Evolutionary conservation across 441 rosid genomes (phyloP).

Genomic region (Oxalis stricta): DNA sequence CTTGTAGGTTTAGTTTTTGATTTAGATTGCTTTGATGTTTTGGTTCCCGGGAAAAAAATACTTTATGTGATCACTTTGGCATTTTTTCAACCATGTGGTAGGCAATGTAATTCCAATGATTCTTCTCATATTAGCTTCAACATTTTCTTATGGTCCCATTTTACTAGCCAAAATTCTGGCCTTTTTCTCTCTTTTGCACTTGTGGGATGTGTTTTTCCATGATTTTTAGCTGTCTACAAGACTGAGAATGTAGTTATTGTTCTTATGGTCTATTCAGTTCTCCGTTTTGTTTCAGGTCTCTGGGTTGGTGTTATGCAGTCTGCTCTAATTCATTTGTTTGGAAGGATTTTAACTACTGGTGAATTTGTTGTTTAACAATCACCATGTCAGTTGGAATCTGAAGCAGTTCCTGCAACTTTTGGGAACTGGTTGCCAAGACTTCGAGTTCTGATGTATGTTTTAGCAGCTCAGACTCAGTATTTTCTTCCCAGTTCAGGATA

Average conservation of each 20-base stretch:
- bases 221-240: no score
- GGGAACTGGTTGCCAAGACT: constrained; percentile 22
- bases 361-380: constrained; percentile 6
- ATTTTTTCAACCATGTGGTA: no score
- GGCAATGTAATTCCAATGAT: no score
- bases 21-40: no score
- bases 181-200: no score
- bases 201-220: no score
- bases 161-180: no score
- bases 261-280: background rate
- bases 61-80: no score
- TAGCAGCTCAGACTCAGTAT: constrained; percentile 12
- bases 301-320: background rate
- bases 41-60: no score
- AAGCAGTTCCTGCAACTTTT: constrained; percentile 37
- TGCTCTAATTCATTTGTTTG: background rate
- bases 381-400: constrained; percentile 25
- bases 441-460: constrained; percentile 16
- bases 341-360: background rate
- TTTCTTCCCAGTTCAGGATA: constrained; percentile 11
- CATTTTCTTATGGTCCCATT: background rate
- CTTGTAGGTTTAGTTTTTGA: no score
- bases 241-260: no score
- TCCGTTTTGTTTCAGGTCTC: constrained; percentile 1
- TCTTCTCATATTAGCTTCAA: background rate